Percentiles rank a stretch among this genome's conserved stretches.
Conservation (phyloP, 2,329 filamentous ascomycete species). For the Penicillium sp. region DNA sequence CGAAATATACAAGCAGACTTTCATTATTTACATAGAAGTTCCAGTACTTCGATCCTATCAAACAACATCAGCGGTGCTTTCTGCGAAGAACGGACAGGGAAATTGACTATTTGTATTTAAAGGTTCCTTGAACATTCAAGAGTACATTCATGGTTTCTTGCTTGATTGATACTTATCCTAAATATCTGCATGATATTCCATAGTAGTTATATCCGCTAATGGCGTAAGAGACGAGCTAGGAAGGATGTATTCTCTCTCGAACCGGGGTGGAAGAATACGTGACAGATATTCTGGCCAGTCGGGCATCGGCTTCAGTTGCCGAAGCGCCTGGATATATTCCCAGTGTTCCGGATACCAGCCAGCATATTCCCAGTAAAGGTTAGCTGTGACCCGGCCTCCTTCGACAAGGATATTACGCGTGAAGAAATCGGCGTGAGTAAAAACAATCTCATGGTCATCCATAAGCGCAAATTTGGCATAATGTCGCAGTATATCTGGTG, state of each 20-base stretch:
- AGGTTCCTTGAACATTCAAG: background rate
- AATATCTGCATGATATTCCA: background rate
- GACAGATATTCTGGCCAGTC: conserved; percentile 18
- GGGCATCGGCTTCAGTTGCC: conserved; percentile 11
- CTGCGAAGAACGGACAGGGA: background rate
- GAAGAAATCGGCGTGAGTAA: conserved; percentile 19
- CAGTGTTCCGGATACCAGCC: conserved; percentile 21
- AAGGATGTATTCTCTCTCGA: conserved; percentile 1
- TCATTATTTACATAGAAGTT: background rate
- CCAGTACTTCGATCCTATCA: background rate
- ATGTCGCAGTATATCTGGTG: conserved; percentile 14
- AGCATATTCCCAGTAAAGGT: conserved; percentile 19
- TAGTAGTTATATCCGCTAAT: background rate
- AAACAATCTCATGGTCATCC: conserved; percentile 18
- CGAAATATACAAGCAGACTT: background rate
- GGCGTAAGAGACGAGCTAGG: background rate
- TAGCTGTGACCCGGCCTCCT: conserved; percentile 14
- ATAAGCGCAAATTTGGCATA: conserved; percentile 17
- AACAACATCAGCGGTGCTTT: background rate
- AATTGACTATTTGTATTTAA: background rate
- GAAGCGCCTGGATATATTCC: conserved; percentile 16
- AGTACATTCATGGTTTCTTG: background rate
- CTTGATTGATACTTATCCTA: background rate
- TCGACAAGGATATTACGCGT: conserved; percentile 21
- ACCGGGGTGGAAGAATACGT: conserved; percentile 15